These are phyloP conservation scores for Colletotrichum tofieldiae DNA, from an alignment of 2,329 filamentous ascomycete species.

Conservation along the genomic window DNA sequence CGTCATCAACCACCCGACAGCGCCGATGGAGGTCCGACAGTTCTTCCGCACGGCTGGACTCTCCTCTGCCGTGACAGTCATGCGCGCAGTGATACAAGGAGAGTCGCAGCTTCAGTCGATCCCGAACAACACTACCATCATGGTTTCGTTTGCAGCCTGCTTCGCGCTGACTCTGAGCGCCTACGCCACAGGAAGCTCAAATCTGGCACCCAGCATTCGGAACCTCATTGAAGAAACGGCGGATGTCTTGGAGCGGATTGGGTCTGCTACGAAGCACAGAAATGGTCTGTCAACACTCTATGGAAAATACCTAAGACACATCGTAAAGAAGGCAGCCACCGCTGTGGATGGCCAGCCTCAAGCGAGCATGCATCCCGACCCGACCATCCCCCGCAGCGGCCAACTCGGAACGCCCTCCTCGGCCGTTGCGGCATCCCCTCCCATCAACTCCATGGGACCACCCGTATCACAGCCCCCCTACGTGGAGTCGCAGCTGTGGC, in stretches of 20 bases:
- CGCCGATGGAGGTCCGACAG: slow-evolving; percentile 78
- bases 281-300: slow-evolving; percentile 75
- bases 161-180: slow-evolving; percentile 77
- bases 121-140: slow-evolving; percentile 85
- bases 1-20: slow-evolving; percentile 82
- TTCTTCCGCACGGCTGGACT: slow-evolving; percentile 82
- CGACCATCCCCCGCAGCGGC: slow-evolving; percentile 17
- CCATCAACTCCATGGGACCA: slow-evolving; percentile 38
- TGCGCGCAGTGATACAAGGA: slow-evolving; percentile 81
- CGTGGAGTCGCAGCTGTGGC: slow-evolving; percentile 55
- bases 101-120: slow-evolving; percentile 80
- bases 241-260: slow-evolving; percentile 78
- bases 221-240: slow-evolving; percentile 79
- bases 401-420: slow-evolving; percentile 32
- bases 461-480: slow-evolving; percentile 48
- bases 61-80: slow-evolving; percentile 81
- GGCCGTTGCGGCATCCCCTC: slow-evolving; percentile 29
- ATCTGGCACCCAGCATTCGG: slow-evolving; percentile 74
- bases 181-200: slow-evolving; percentile 70
- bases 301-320: slow-evolving; percentile 62
- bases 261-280: slow-evolving; percentile 75
- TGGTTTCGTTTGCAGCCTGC: slow-evolving; percentile 83
- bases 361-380: slow-evolving; percentile 18
- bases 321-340: slow-evolving; percentile 58
- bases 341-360: slow-evolving; percentile 36